Evolutionary conservation across 179 eudicot species (phyloP), one percentile per base, ranked within the genome.

Genomic region (Amaranthus tricolor): DNA sequence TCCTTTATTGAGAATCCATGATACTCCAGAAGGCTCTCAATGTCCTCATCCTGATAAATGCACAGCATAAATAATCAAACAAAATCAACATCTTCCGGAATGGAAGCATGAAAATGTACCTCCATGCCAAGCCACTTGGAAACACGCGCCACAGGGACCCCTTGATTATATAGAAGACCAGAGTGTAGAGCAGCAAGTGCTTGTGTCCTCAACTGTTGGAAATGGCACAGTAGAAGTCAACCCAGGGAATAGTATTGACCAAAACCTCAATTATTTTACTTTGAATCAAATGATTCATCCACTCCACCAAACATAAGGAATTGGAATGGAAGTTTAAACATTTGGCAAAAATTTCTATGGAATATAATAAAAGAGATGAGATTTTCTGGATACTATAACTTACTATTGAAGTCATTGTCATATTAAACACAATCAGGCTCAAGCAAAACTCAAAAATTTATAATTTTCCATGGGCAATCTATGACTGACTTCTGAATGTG

Each of bases 111-210:
- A 78, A 8, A 60, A 21, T 69, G 48, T 49, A 93, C 99, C 99
- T 95, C 99, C 94, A 95, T 85, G 58, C 90, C 97, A 74, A 95
- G 92, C 99, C 99, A 95, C 82, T 88, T 86, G 77, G 96, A 88
- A 73, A 85, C 83, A 74, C 82, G 92, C 11, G 90, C 53, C 48
- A 95, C 85, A 52, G 99, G 99, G 59, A 93, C 77, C 65, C 98
- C 99, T 88, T 95, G 99, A 82, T 85, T 90, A 82, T 77, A 82
- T 81, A 87, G 98, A 78, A 96, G 85, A 80, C 98, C 98, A 82
- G 86, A 78, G 82, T 96, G 98, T 66, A 96, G 82, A 62, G 96
- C 85, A 77, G 97, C 98, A 76, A 96, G 96, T 53, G 98, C 99
- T 77, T 87, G 99, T 77, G 96, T 91, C 63, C 98, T 89, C 83